Percentiles rank a stretch among this genome's conserved stretches.
Evolutionary conservation across 257 asterid species (phyloP).

Genomic region (Buddleja alternifolia): DNA sequence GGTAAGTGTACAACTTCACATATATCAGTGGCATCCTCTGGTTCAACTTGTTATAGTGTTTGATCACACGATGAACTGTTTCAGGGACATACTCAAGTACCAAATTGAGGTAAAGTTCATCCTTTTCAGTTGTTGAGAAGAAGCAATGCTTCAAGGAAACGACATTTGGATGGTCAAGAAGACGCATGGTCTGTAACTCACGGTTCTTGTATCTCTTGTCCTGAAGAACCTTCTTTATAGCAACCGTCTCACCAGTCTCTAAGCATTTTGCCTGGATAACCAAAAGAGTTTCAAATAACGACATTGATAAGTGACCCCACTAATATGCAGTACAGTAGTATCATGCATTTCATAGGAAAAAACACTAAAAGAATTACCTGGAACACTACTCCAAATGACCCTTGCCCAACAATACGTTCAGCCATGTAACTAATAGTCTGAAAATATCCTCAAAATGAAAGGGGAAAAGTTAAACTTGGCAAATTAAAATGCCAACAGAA

Average conservation of each 20-base stretch:
- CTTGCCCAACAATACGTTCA: conserved; percentile 81
- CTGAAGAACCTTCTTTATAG: conserved; percentile 95
- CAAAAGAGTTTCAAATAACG: conserved; percentile 32
- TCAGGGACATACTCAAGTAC: conserved; percentile 98
- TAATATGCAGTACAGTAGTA: conserved; percentile 26
- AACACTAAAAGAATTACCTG: conserved; percentile 49
- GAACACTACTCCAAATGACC: conserved; percentile 85
- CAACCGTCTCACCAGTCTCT: conserved; percentile 92
- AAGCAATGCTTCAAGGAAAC: conserved; percentile 93
- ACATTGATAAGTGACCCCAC: conserved; percentile 15
- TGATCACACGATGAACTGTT: conserved; percentile 90
- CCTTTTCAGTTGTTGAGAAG: conserved; percentile 96
- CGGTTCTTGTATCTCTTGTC: conserved; percentile 94
- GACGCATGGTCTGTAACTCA: conserved; percentile 95
- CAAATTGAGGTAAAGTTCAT: conserved; percentile 87
- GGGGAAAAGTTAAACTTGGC: not conserved
- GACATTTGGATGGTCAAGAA: conserved; percentile 94
- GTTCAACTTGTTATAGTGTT: conserved; percentile 84
- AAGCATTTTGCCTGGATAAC: conserved; percentile 86
- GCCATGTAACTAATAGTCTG: conserved; percentile 90
- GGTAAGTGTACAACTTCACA: conserved; percentile 88
- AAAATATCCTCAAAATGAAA: conserved; percentile 8
- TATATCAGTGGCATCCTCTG: conserved; percentile 89
- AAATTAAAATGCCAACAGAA: not conserved
- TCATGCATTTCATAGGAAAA: conserved; percentile 22